Conservation (phyloP, 345 rosid species). For the Pistacia atlantica region DNA sequence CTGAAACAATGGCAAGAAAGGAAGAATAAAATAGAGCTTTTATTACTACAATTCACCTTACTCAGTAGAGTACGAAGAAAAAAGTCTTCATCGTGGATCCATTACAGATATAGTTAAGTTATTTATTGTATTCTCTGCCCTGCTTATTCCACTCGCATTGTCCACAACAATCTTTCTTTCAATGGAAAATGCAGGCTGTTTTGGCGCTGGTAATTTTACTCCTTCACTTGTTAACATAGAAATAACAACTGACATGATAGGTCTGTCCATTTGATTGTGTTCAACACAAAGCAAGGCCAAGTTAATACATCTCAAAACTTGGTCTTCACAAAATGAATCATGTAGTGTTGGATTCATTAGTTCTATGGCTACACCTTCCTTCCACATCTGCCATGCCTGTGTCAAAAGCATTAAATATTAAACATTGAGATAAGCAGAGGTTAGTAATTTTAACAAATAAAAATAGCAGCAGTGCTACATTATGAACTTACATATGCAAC, state of each 20-base stretch:
- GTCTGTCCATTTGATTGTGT: neutral
- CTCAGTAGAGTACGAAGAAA: too few species aligned
- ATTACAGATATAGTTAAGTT: neutral
- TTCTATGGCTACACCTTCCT: conserved; percentile 3
- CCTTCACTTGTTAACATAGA: neutral
- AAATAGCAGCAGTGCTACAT: too few species aligned
- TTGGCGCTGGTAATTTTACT: neutral
- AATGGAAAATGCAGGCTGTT: conserved; percentile 11
- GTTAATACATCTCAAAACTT: conserved; percentile 2
- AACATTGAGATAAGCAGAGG: neutral
- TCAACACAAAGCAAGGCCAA: conserved; percentile 4
- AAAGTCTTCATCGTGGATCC: neutral
- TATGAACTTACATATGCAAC: too few species aligned
- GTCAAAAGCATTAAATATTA: neutral
- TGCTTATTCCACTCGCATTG: neutral
- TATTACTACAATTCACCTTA: too few species aligned
- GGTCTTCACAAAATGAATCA: neutral
- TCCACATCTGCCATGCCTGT: conserved; percentile 29
- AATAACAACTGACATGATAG: neutral
- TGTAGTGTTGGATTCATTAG: conserved; percentile 5
- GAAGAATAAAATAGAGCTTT: too few species aligned
- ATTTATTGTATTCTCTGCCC: neutral
- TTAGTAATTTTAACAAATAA: too few species aligned
- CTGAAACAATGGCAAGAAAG: too few species aligned
- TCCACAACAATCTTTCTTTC: neutral